Conservation (phyloP, 305 asterid species). For the Rubia tinctorum region DNA sequence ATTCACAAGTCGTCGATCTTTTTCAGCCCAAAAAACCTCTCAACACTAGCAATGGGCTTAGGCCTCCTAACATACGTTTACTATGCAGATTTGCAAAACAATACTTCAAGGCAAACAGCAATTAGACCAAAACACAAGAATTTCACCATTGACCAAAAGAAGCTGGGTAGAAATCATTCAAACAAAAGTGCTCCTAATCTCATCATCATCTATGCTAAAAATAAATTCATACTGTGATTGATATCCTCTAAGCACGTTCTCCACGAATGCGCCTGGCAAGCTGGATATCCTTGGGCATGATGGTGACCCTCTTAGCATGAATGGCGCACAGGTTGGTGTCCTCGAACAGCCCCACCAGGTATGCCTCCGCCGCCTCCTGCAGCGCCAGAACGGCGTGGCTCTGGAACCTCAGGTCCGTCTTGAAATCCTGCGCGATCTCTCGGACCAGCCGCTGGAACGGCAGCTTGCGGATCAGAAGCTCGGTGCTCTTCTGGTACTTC, state of each 20-base stretch:
- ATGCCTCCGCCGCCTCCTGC: constrained; percentile 1
- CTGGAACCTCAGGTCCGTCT: neutral
- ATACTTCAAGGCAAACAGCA: neutral
- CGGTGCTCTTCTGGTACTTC: constrained; percentile 1
- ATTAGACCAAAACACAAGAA: too few relatives aligned
- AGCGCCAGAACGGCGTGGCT: neutral
- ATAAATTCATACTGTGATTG: neutral
- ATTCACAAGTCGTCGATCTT: too few relatives aligned
- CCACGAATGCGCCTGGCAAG: neutral
- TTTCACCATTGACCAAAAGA: too few relatives aligned
- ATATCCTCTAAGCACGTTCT: too few relatives aligned
- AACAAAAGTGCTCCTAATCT: neutral
- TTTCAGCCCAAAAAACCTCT: too few relatives aligned
- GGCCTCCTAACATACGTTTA: too few relatives aligned
- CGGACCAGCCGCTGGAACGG: neutral
- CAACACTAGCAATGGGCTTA: too few relatives aligned
- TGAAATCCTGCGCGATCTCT: neutral
- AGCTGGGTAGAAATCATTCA: too few relatives aligned
- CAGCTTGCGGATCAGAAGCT: constrained; percentile 1
- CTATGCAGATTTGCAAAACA: too few relatives aligned
- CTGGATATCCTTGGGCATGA: too few relatives aligned
- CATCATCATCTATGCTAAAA: neutral
- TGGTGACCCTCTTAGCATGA: too few relatives aligned
- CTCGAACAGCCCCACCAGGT: neutral
- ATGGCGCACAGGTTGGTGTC: too few relatives aligned